These are phyloP conservation scores for Alternaria solani DNA, from an alignment of 2,329 filamentous ascomycete genomes.

Conservation along the genomic window DNA sequence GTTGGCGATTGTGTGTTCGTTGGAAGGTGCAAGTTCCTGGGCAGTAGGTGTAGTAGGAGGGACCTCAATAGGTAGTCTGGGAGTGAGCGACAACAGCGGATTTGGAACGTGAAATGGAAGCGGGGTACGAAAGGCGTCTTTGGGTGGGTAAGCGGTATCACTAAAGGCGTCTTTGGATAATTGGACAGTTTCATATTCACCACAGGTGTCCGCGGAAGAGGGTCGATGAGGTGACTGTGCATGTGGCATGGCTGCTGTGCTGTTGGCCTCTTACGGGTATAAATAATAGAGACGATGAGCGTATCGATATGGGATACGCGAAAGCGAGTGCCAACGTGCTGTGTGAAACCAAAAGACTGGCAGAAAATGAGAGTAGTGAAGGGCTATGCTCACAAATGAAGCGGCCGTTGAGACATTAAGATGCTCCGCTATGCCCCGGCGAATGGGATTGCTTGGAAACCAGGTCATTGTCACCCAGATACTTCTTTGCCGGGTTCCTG, in stretches of 20 bases:
- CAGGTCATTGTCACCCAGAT: conserved; percentile 42
- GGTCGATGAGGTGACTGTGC: conserved; percentile 37
- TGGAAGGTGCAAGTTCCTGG: conserved; percentile 18
- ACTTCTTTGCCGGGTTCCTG: conserved; percentile 34
- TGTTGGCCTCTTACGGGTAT: conserved; percentile 34
- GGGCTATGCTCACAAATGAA: conserved; percentile 40
- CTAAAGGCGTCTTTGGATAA: conserved; percentile 28
- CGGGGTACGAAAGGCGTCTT: conserved; percentile 28
- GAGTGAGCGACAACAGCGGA: conserved; percentile 22
- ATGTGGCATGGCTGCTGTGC: conserved; percentile 43
- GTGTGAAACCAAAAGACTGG: conserved; percentile 42
- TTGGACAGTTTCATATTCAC: conserved; percentile 23
- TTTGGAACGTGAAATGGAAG: conserved; percentile 24
- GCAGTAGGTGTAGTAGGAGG: conserved; percentile 26
- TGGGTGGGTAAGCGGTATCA: conserved; percentile 25
- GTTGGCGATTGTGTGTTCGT: conserved; percentile 7
- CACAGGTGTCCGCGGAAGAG: conserved; percentile 32
- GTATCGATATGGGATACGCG: conserved; percentile 28
- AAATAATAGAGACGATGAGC: conserved; percentile 16
- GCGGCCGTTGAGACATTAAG: conserved; percentile 45
- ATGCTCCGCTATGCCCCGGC: conserved; percentile 28
- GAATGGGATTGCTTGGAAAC: conserved; percentile 33
- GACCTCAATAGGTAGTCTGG: conserved; percentile 18
- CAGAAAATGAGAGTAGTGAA: conserved; percentile 26
- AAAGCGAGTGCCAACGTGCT: conserved; percentile 38